Conservation (phyloP, 257 asterid genomes). For the Petrea volubilis region DNA sequence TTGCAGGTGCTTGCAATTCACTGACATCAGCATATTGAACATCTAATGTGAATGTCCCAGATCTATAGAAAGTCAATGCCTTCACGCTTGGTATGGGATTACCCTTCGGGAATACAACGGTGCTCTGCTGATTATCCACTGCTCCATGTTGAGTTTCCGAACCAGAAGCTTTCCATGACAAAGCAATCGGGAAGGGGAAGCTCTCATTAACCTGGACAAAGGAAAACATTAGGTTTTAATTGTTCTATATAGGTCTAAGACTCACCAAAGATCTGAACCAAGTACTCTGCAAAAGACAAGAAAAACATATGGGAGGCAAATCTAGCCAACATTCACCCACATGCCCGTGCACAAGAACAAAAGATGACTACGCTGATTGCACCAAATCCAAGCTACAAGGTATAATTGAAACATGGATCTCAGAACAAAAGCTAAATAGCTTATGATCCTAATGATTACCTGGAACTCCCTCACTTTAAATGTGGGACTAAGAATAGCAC, state of each 20-base stretch:
- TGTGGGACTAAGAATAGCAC: slow-evolving; percentile 93
- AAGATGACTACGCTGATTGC: neutral
- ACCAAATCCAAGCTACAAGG: neutral
- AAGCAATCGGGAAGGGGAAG: slow-evolving; percentile 74
- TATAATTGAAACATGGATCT: neutral
- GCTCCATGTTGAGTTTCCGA: slow-evolving; percentile 66
- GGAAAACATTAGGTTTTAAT: neutral
- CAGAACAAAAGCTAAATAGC: neutral
- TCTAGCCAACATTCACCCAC: neutral
- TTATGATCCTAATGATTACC: slow-evolving; percentile 40
- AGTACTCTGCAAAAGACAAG: neutral
- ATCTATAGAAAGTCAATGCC: slow-evolving; percentile 82
- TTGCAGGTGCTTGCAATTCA: slow-evolving; percentile 72
- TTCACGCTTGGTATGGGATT: slow-evolving; percentile 88
- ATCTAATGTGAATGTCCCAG: slow-evolving; percentile 70
- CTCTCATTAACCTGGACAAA: slow-evolving; percentile 67
- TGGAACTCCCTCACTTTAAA: slow-evolving; percentile 93
- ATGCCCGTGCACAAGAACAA: too few relatives aligned
- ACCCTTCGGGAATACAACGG: slow-evolving; percentile 85
- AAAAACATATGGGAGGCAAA: neutral
- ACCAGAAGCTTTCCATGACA: slow-evolving; percentile 75
- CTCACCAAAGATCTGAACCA: neutral
- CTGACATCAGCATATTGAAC: slow-evolving; percentile 74
- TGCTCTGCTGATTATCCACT: slow-evolving; percentile 65
- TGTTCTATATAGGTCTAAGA: neutral